Base-by-base conservation (phyloP, 176 grass and related monocot species). In the Aegilops tauschii region DNA sequence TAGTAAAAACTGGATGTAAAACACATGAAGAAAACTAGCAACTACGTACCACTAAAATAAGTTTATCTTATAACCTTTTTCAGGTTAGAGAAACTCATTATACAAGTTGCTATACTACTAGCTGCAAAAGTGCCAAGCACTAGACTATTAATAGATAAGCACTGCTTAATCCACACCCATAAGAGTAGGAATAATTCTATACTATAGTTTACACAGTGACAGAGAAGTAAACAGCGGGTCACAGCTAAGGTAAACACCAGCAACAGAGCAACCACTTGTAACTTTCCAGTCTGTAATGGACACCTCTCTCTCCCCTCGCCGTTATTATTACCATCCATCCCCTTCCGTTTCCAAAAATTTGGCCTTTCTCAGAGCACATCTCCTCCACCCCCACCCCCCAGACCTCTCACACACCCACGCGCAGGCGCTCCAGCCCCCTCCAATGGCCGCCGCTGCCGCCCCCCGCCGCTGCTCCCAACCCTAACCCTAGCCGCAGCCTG, bases 281-380 rank as follows among this genome's bases (percentile, higher is more conserved):
- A 61, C 85, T 91, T 87, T 87, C 89, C 89, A 84, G 85, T 76
- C 85, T 91, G 85, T 88, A 81, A 76, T 31, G 83, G 74, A 85
- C 65, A 23, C 65, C 28, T 23, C 62, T 7, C 28, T 12, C 54
- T 40, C 6, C 28, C 8, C 62, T 35, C 81, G 10, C 75, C 52
- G 76, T 45, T 87, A 73, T 84, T 91, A 76, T 80, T 80, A 85
- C 37, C 82, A 87, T 47, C 85, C 81, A 87, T 66, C 82, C 89
- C 82, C 54, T 77, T 40, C 44, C 64, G 25, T 91, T 88, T 82
- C 86, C 56, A 82, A 88, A 91, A 59, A 88, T 30, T 91, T 88
- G 86, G 70, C 32, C 71, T 87, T 20, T 85, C 71, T 88, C 71
- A 74, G 1, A 74, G 7, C 71, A 74, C 71, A 74, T 74, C 40